A percentile compares a stretch with the other conserved stretches of the same genome.
Evolutionary conservation across 306 rosid genomes (phyloP).

Genomic region (Herpetospermum pedunculosum): DNA sequence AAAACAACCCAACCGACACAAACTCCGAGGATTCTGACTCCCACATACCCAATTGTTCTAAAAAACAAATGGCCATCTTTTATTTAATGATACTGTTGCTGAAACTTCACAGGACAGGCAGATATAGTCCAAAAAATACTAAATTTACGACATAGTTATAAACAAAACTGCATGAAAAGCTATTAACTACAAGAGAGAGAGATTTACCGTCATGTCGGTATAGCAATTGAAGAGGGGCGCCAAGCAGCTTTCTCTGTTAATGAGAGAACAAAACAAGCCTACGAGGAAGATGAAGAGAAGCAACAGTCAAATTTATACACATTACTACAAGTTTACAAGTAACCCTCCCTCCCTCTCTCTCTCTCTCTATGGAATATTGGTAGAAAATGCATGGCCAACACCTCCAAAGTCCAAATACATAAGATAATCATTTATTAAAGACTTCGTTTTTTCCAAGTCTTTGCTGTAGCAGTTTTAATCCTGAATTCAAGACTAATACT

Average conservation of each 20-base stretch:
- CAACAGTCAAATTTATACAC: neutral
- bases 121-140: neutral
- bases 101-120: neutral
- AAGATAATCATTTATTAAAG: neutral
- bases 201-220: constrained; percentile 1
- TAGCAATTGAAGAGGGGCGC: neutral
- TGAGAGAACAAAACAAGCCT: neutral
- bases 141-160: neutral
- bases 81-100: neutral
- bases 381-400: neutral
- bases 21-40: neutral
- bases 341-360: neutral
- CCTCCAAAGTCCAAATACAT: neutral
- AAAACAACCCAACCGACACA: neutral
- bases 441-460: neutral
- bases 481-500: neutral
- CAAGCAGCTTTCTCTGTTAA: neutral
- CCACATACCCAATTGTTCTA: neutral
- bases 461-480: neutral
- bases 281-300: neutral
- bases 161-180: neutral
- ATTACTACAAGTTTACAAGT: no score
- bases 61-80: neutral
- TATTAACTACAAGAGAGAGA: neutral
- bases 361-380: neutral